Evolutionary conservation across 2,329 filamentous ascomycete species (phyloP), one percentile per base, ranked within the genome.

Genomic region (Colletotrichum paranaense): DNA sequence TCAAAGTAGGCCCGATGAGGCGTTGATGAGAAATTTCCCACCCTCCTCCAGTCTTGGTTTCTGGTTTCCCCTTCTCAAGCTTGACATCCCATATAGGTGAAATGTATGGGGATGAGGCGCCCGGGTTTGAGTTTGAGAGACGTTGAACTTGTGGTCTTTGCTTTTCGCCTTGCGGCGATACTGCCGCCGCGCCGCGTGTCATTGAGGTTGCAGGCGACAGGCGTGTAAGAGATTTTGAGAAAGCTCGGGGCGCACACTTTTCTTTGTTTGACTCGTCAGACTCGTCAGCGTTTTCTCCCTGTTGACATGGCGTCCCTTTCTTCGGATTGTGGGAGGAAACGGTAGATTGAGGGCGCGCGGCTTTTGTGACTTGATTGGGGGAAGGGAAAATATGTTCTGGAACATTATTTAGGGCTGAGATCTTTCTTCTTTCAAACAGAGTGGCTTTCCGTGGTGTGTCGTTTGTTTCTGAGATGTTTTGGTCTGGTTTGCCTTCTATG

Each of bases 111-210:
- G 46, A 35, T 24, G 28, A 63, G 28, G 28, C 19, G 46, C 28
- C 42, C 46, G n/a, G 53, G 26, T 14, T 11, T 11, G 60, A 11
- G 35, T 63, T 24, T 35, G 32, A 35, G 28, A 63, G 60, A 19
- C 26, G 28, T 16, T 24, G 60, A 63, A 63, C 60, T 24, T 63
- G 46, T 63, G 60, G 60, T 53, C 60, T 63, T 63, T 63, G 60
- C 60, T 62, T 52, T 42, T 2, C 35, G 3, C 11, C 24, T 28
- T 46, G n/a, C 32, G 32, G 32, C 12, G 32, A 35, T 35, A 35
- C 32, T 12, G 11, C 32, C 11, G 32, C 11, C 9, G 32, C 32
- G 32, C 32, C 32, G 32, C 32, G 11, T 32, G 32, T 32, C 32
- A 32, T 32, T 32, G 32, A 32, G 32, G 32, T 35, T 12, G 32